Evolutionary conservation across 345 rosid genomes (phyloP).

Genomic region (Isatis tinctoria): DNA sequence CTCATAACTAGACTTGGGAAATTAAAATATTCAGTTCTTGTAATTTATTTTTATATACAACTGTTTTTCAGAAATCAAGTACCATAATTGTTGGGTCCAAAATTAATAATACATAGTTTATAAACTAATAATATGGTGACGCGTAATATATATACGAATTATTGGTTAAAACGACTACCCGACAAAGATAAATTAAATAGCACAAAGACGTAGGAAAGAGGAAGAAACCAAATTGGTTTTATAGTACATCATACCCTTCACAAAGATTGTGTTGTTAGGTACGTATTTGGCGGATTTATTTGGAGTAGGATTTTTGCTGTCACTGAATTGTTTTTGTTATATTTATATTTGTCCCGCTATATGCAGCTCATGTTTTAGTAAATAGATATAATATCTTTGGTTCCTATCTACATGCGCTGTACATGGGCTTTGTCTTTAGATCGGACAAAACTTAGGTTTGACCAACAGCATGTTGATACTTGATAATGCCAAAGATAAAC

Average conservation of each 20-base stretch:
- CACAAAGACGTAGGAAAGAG: constrained; percentile 14
- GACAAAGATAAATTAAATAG: background rate
- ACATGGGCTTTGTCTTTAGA: constrained; percentile 14
- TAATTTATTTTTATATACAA: background rate
- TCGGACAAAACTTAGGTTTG: constrained; percentile 29
- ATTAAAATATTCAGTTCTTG: background rate
- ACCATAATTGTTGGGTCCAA: background rate
- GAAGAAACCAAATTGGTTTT: constrained; percentile 18
- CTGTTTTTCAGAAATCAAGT: background rate
- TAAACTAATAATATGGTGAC: background rate
- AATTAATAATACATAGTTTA: background rate
- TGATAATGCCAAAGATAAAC: constrained; percentile 16
- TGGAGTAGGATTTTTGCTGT: constrained; percentile 25
- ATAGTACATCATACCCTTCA: background rate
- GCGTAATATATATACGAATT: background rate
- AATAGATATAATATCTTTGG: constrained; percentile 4
- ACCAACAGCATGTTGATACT: constrained; percentile 13
- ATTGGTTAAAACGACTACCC: background rate
- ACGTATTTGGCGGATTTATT: constrained; percentile 11
- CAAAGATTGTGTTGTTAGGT: constrained; percentile 22
- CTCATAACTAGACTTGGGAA: background rate
- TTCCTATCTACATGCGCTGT: constrained; percentile 22
- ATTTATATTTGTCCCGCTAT: background rate
- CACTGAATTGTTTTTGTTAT: constrained; percentile 9
- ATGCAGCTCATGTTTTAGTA: background rate